Evolutionary conservation across 371 early-diverging fungal species (phyloP).

Genomic region (Mortierella sp.): DNA sequence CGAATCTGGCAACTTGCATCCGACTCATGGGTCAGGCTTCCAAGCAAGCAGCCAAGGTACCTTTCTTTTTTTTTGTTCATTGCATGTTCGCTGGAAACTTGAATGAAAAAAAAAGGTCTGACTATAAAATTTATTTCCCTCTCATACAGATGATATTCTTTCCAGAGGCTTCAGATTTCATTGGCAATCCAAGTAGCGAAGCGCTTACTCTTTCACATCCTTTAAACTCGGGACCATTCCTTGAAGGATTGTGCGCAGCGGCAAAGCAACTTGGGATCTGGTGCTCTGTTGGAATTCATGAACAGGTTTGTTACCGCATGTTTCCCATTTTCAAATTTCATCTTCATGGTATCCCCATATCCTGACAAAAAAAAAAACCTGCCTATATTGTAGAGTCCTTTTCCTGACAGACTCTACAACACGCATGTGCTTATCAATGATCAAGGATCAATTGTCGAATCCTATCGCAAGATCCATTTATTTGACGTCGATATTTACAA

Average conservation of each 20-base stretch:
- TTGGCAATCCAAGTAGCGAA: slow-evolving; percentile 66
- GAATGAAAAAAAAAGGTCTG: background rate
- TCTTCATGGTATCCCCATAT: background rate
- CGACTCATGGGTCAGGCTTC: slow-evolving; percentile 71
- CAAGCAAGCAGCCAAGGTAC: slow-evolving; percentile 64
- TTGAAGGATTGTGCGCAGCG: slow-evolving; percentile 66
- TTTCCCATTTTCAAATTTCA: background rate
- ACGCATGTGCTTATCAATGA: slow-evolving; percentile 77
- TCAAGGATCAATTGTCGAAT: slow-evolving; percentile 66
- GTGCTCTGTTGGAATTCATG: slow-evolving; percentile 86
- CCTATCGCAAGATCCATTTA: slow-evolving; percentile 85
- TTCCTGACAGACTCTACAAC: slow-evolving; percentile 66
- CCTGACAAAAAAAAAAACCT: too few species aligned
- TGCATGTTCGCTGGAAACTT: background rate
- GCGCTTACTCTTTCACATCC: slow-evolving; percentile 63
- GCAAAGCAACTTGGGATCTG: slow-evolving; percentile 74
- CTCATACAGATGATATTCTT: slow-evolving; percentile 77
- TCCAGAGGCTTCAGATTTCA: slow-evolving; percentile 89
- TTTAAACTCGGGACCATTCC: slow-evolving; percentile 62
- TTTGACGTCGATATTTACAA: slow-evolving; percentile 78
- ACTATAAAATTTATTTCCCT: too few species aligned
- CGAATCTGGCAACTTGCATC: slow-evolving; percentile 66
- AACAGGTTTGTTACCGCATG: slow-evolving; percentile 56
- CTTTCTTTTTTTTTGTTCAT: background rate
- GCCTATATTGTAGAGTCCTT: slow-evolving; percentile 57